Conservation (phyloP, 169 alveolate species). For the Eimeria brunetti region DNA sequence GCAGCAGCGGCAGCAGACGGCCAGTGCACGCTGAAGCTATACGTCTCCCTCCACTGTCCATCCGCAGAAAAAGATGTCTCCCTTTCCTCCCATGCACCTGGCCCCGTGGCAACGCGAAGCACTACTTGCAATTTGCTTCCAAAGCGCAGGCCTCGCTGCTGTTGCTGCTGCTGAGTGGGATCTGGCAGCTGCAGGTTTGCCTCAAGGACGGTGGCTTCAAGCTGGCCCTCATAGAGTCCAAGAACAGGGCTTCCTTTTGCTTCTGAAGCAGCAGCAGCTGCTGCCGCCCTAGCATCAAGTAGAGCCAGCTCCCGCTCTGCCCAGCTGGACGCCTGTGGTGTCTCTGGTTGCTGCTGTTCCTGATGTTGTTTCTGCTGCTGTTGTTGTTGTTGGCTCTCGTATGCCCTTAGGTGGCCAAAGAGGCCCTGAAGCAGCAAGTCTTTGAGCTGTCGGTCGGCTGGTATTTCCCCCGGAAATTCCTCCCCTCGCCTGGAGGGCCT, state of each 20-base stretch:
- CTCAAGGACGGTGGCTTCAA: slow-evolving; percentile 33
- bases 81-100: slow-evolving; percentile 62
- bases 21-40: slow-evolving; percentile 43
- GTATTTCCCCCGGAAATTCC: too few species aligned
- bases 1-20: slow-evolving; percentile 67
- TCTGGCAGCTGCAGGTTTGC: slow-evolving; percentile 54
- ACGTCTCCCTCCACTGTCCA: slow-evolving; percentile 44
- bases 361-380: neutral
- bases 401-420: neutral
- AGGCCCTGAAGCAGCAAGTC: slow-evolving; percentile 41
- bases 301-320: slow-evolving; percentile 60
- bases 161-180: slow-evolving; percentile 14
- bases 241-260: neutral
- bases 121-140: slow-evolving; percentile 64
- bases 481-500: neutral
- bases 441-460: slow-evolving; percentile 1
- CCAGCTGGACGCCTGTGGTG: neutral
- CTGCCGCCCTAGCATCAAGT: slow-evolving; percentile 38
- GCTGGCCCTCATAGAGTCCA: slow-evolving; percentile 29
- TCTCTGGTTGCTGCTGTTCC: neutral
- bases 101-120: slow-evolving; percentile 67
- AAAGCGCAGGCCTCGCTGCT: slow-evolving; percentile 1
- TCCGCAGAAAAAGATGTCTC: slow-evolving; percentile 47
- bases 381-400: neutral
- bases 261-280: slow-evolving; percentile 20